A percentile compares a stretch with the other conserved stretches of the same genome.
Conservation (phyloP, 495 filamentous ascomycete species). For the Annulohypoxylon bovei region DNA sequence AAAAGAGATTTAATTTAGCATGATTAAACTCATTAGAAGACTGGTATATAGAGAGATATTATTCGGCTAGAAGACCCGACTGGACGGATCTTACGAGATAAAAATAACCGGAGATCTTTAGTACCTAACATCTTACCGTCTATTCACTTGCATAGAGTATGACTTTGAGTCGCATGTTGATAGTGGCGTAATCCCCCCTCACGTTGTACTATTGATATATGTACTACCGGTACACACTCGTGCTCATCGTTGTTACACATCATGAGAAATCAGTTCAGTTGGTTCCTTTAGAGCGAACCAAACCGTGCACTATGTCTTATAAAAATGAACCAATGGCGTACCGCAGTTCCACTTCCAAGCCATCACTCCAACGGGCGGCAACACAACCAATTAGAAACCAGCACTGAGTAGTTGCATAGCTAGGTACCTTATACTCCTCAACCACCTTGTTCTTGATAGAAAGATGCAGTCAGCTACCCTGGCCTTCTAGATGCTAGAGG, state of each 20-base stretch:
- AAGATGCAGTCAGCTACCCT: conserved; percentile 19
- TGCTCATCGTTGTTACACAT: conserved; percentile 13
- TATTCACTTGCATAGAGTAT: conserved; percentile 1
- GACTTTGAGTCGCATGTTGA: conserved; percentile 5
- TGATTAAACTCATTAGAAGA: not conserved
- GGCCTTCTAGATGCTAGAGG: conserved; percentile 14
- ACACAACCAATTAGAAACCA: conserved; percentile 52
- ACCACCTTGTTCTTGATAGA: conserved; percentile 13
- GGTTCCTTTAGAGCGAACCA: not conserved
- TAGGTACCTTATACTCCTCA: conserved; percentile 17
- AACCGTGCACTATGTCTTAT: conserved; percentile 12
- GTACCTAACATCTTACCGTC: too few species aligned
- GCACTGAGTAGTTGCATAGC: conserved; percentile 13
- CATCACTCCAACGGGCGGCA: conserved; percentile 56
- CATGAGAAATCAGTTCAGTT: conserved; percentile 1
- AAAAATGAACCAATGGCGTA: conserved; percentile 28
- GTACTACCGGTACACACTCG: not conserved
- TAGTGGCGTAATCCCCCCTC: conserved; percentile 11
- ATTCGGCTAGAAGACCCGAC: conserved; percentile 27
- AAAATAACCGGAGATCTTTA: conserved; percentile 23
- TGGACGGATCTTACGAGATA: conserved; percentile 22
- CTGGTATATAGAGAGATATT: conserved; percentile 13
- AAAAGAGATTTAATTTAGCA: not conserved
- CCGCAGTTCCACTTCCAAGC: conserved; percentile 29
- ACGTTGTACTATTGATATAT: conserved; percentile 4